Evolutionary conservation across 163 green algal genomes (phyloP), one percentile per base, ranked within the genome.

Genomic region (Smithsoniella earleae): DNA sequence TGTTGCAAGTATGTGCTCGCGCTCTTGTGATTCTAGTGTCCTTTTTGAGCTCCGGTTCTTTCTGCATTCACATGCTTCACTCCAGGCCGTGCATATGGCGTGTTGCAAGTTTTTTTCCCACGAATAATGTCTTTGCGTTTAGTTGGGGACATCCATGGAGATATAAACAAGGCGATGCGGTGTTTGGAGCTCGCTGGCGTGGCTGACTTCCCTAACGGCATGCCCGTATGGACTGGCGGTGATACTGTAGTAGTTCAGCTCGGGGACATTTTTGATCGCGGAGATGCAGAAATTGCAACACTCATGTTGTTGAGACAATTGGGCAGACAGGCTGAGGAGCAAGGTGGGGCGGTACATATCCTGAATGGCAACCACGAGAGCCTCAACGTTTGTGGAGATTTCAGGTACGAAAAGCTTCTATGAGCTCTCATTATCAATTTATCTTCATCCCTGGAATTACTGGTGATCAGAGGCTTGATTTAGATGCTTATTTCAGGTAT

Each of bases 331-430:
- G 91, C 91, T 1, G 66, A 82, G 49, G 66, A 79, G 43, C 74
- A 90, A 16, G 91, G 91, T 4, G 91, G 91, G 1, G 89, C 86
- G 2, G 88, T 97, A 2, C 91, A 89, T 75, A 94, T 96, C 86
- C 80, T 96, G 2, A 96, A 96, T 63, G 93, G 93, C 74, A 98
- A 98, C 82, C 93, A 98, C 77, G 93, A 98, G 76, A 93, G 83
- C 62, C 78, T 97, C 6, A 98, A 97, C 73, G 83, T 97, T 3
- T 89, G 82, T 16, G 93, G 93, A 3, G 85, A 95, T 77, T 97
- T 97, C 77, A 81, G 91, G 81, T 96, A 63, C 45, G 63, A 22
- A 76, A 8, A 22, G 22, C n/a, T 31, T n/a, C 4, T 76, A 3
- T 31, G n/a, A 37, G 4, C 33, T 30, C 27, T n/a, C n/a, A n/a